These are phyloP conservation scores for Colletotrichum sp. DNA, from an alignment of 2,329 filamentous ascomycete species.

Conservation along the genomic window DNA sequence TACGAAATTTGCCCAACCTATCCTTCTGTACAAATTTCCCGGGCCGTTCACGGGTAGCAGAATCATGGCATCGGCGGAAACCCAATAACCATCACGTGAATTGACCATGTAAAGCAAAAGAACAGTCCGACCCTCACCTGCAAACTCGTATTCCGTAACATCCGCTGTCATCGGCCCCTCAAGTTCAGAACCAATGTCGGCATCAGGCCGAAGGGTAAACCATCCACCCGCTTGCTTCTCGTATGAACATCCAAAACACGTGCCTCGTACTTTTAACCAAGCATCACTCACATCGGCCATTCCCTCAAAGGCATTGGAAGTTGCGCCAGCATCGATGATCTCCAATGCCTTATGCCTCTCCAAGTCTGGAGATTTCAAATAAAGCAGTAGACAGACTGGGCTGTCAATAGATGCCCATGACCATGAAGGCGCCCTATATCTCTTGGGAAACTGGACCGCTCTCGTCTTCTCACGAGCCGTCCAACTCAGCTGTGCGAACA, in stretches of 20 bases:
- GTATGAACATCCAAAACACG: neutral
- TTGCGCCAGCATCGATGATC: neutral
- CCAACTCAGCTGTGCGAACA: neutral
- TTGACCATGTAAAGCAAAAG: neutral
- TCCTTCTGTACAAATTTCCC: neutral
- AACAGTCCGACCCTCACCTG: neutral
- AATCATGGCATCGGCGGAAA: neutral
- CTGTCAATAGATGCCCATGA: neutral
- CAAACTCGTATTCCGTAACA: neutral
- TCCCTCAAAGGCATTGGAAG: neutral
- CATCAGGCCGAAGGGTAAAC: neutral
- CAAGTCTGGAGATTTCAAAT: rapidly evolving
- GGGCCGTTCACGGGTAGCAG: neutral
- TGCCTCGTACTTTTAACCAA: neutral
- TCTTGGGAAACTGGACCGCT: too few relatives aligned
- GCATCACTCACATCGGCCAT: neutral
- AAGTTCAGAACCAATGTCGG: neutral
- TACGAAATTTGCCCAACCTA: neutral
- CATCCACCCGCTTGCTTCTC: rapidly evolving
- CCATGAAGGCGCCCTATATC: neutral
- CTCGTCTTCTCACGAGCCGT: too few relatives aligned
- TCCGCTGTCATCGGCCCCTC: rapidly evolving
- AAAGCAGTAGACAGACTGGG: rapidly evolving
- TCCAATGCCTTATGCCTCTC: neutral
- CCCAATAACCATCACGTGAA: neutral